phyloP scores from a whole-genome alignment of 768 basidiomycete species.

The Tremella yokohamensis region DNA sequence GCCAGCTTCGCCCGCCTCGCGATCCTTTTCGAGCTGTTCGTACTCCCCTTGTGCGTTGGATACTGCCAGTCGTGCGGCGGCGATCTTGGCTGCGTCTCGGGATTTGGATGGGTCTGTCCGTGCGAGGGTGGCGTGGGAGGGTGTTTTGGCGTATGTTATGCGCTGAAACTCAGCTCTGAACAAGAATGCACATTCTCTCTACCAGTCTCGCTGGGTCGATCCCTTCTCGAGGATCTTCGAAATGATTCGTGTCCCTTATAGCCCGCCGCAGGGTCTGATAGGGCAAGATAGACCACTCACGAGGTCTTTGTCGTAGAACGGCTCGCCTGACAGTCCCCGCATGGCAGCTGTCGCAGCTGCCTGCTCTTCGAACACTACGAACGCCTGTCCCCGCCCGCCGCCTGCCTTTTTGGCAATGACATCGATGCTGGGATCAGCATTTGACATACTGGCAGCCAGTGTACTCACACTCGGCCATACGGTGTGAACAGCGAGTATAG shows the following conservation, averaged over 20 bases:
- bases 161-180: conserved; percentile 56
- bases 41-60: conserved; percentile 55
- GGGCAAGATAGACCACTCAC: conserved; percentile 56
- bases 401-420: conserved; percentile 80
- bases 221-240: too few species aligned
- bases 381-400: conserved; percentile 90
- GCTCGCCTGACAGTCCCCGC: conserved; percentile 86
- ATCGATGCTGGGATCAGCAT: conserved; percentile 59
- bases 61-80: conserved; percentile 49
- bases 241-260: not conserved
- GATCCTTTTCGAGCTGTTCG: conserved; percentile 51
- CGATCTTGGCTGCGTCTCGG: conserved; percentile 46
- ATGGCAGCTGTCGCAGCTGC: conserved; percentile 85
- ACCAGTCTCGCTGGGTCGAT: too few species aligned
- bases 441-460: not conserved
- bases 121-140: conserved; percentile 77
- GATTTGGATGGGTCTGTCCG: conserved; percentile 61
- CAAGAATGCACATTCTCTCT: conserved; percentile 1
- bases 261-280: conserved; percentile 4
- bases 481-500: conserved; percentile 86
- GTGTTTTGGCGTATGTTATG: conserved; percentile 84
- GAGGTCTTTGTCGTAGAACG: conserved; percentile 87
- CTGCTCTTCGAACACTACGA: conserved; percentile 90
- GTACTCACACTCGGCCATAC: conserved; percentile 69
- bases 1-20: conserved; percentile 51